phyloP scores from a whole-genome alignment of 768 basidiomycete genomes.

The Butyriboletus loyo region DNA sequence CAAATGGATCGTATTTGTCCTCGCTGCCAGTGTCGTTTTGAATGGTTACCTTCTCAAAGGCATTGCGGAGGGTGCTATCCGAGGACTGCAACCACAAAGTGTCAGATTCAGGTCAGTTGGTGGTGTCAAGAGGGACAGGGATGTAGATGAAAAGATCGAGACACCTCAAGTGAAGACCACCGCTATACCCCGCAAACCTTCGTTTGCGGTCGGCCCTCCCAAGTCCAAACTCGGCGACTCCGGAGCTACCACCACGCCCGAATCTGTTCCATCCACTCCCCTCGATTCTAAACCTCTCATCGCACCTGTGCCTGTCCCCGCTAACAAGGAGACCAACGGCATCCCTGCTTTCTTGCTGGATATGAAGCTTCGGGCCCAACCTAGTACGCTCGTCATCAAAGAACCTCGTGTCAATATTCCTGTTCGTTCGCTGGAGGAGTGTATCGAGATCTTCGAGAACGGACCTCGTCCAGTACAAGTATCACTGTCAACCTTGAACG shows the following conservation, averaged over 20 bases:
- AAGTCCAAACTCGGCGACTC: slow-evolving; percentile 14
- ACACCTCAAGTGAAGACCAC: slow-evolving; percentile 9
- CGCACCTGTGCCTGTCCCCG: slow-evolving; percentile 25
- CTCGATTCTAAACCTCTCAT: slow-evolving; percentile 15
- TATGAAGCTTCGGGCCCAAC: slow-evolving; percentile 33
- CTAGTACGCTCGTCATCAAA: slow-evolving; percentile 11
- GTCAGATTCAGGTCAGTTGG: slow-evolving; percentile 30
- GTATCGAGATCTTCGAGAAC: slow-evolving; percentile 75
- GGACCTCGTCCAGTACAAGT: slow-evolving; percentile 60
- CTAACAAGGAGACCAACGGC: slow-evolving; percentile 17
- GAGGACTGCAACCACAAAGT: slow-evolving; percentile 28
- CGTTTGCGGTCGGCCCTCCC: slow-evolving; percentile 27
- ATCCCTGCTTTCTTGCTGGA: slow-evolving; percentile 30
- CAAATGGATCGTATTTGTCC: slow-evolving; percentile 91
- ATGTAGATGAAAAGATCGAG: slow-evolving; percentile 21
- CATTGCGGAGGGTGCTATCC: slow-evolving; percentile 55
- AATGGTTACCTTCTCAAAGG: slow-evolving; percentile 94
- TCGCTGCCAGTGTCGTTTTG: slow-evolving; percentile 81
- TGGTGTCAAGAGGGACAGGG: slow-evolving; percentile 17
- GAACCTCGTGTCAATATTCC: slow-evolving; percentile 11
- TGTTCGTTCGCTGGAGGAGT: slow-evolving; percentile 67
- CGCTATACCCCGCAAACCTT: slow-evolving; percentile 15
- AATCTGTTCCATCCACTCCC: slow-evolving; percentile 14
- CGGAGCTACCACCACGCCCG: slow-evolving; percentile 16
- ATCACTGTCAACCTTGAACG: slow-evolving; percentile 63